Evolutionary conservation across 169 alveolate species (phyloP).

Genomic region (Eimeria mitis): DNA sequence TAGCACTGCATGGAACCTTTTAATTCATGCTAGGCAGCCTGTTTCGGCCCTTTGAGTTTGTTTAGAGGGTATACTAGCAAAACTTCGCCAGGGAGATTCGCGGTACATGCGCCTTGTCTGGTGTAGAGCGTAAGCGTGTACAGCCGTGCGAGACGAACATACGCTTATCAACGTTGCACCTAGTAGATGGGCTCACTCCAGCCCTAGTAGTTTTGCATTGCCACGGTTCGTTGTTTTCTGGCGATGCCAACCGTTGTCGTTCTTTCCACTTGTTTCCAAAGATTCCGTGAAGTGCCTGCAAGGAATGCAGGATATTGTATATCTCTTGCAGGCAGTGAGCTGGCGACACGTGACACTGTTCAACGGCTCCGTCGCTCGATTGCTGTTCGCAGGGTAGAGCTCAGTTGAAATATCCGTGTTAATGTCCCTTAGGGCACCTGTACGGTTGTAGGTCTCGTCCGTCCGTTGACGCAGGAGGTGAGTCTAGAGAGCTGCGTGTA

Average conservation of each 20-base stretch:
- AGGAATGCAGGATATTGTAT: neutral
- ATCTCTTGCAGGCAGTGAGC: neutral
- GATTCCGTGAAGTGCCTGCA: neutral
- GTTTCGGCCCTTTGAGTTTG: neutral
- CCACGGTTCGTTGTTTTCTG: neutral
- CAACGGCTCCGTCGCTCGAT: neutral
- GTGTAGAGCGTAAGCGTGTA: slow-evolving; percentile 5
- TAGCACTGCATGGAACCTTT: no score
- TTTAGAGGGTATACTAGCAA: neutral
- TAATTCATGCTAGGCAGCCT: neutral
- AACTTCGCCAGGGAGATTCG: neutral
- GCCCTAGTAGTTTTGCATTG: neutral
- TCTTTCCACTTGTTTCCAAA: neutral
- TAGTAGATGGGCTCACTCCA: neutral
- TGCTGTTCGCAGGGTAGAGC: neutral
- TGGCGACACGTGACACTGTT: neutral
- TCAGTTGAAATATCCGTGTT: neutral
- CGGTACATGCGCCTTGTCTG: neutral
- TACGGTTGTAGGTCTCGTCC: neutral
- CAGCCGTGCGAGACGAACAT: neutral
- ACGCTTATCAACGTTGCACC: neutral
- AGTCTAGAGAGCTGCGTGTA: neutral
- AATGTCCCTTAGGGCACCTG: neutral
- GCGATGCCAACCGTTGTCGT: neutral
- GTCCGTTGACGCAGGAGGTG: neutral